Evolutionary conservation across 371 early-diverging fungal species (phyloP).

Genomic region (Dinochytrium kinnereticum): DNA sequence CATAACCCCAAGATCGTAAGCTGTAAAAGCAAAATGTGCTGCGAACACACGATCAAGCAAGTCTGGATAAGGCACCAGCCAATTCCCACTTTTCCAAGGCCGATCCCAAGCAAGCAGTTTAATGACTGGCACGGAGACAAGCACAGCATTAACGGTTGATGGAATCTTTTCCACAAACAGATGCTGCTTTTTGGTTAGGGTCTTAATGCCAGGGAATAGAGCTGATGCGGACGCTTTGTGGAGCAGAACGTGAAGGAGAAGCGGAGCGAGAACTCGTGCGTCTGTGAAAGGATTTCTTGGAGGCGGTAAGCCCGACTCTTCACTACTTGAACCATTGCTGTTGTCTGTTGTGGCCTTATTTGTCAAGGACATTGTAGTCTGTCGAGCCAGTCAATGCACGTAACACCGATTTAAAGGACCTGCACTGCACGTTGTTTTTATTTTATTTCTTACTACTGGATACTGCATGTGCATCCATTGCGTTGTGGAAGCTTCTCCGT

Average conservation of each 20-base stretch:
- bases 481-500: background rate
- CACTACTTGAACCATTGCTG: no score
- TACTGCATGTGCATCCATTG: background rate
- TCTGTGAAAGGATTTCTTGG: constrained; percentile 3
- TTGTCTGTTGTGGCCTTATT: no score
- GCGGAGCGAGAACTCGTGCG: background rate
- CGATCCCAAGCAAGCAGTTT: constrained; percentile 5
- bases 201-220: background rate
- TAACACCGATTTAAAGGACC: no score
- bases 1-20: constrained; percentile 40
- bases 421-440: no score
- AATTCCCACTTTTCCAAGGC: constrained; percentile 21
- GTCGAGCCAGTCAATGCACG: no score
- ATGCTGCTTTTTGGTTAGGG: constrained; percentile 4
- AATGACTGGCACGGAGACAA: constrained; percentile 20
- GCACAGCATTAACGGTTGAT: constrained; percentile 38
- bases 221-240: background rate
- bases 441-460: background rate
- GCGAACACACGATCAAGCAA: constrained; percentile 31
- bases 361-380: no score
- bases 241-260: background rate
- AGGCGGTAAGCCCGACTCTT: background rate
- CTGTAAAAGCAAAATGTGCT: constrained; percentile 25
- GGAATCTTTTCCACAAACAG: constrained; percentile 44
- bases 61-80: constrained; percentile 28